phyloP scores from a whole-genome alignment of 2,329 filamentous ascomycete genomes.

The Fusarium nygamai region DNA sequence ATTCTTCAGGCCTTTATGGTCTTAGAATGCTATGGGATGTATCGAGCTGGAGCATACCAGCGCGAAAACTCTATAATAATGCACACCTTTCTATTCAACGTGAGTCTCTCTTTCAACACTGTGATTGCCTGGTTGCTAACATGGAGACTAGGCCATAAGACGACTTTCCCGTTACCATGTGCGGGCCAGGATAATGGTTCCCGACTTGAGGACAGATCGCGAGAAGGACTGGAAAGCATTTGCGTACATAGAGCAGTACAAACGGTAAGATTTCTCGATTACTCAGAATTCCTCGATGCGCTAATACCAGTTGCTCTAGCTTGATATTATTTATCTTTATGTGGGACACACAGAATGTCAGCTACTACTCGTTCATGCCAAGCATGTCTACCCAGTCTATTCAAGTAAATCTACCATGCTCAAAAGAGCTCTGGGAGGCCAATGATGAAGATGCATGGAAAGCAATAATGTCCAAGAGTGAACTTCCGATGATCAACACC shows the following conservation, averaged over 20 bases:
- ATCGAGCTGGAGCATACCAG: not conserved
- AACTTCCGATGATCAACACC: not conserved
- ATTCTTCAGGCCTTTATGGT: not conserved
- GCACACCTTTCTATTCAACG: not conserved
- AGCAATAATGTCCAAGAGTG: fast-evolving
- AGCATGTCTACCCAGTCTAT: not conserved
- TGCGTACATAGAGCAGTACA: not conserved
- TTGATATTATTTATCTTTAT: not conserved
- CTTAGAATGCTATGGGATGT: not conserved
- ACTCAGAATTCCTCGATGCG: fast-evolving
- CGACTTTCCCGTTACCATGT: not conserved
- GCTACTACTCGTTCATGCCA: not conserved
- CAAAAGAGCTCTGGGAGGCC: fast-evolving
- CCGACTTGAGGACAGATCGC: not conserved
- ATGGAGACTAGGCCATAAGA: not conserved
- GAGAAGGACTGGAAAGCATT: not conserved
- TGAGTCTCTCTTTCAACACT: not conserved
- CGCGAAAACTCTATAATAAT: not conserved
- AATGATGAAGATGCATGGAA: not conserved
- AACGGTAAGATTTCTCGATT: not conserved
- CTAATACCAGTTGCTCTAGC: fast-evolving
- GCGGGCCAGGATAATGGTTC: not conserved
- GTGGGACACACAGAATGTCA: not conserved
- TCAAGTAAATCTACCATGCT: not conserved
- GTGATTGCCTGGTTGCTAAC: fast-evolving